Evolutionary conservation across 441 rosid genomes (phyloP).

Genomic region (Capsella rubella): DNA sequence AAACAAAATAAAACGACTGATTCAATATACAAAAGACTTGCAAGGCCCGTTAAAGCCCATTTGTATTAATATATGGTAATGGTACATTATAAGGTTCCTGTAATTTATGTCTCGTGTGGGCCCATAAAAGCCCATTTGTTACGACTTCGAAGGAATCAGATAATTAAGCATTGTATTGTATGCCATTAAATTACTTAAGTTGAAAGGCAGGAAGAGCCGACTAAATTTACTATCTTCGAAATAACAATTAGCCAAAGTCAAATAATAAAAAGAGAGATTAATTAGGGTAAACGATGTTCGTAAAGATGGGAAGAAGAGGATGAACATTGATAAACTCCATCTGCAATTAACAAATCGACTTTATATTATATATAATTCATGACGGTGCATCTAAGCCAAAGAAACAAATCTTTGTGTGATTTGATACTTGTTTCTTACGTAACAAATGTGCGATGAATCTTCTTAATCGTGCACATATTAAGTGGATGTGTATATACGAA

Average conservation of each 20-base stretch:
- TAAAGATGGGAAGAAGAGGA: constrained; percentile 43
- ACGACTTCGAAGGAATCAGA: too few relatives aligned
- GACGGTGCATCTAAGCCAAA: constrained; percentile 46
- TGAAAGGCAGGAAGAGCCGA: constrained; percentile 33
- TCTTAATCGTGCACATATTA: constrained; percentile 39
- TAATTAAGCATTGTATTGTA: constrained; percentile 17
- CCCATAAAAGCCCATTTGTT: constrained; percentile 12
- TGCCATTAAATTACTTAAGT: constrained; percentile 23
- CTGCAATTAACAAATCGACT: constrained; percentile 15
- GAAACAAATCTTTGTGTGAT: constrained; percentile 44
- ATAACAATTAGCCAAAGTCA: constrained; percentile 4
- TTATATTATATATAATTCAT: constrained; percentile 38
- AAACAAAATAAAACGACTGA: neutral
- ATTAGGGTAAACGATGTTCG: constrained; percentile 35
- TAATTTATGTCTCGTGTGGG: constrained; percentile 1
- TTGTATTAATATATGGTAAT: neutral
- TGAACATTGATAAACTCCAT: constrained; percentile 44
- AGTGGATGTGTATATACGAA: constrained; percentile 34
- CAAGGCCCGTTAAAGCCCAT: constrained; percentile 32
- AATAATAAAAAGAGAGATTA: constrained; percentile 22
- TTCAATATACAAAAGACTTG: neutral
- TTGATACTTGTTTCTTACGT: constrained; percentile 37
- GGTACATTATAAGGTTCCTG: neutral
- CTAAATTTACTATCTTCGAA: constrained; percentile 17
- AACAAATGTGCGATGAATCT: constrained; percentile 45